These are phyloP conservation scores for Diaporthe sp. DNA, from an alignment of 2,329 filamentous ascomycete species.

Conservation along the genomic window DNA sequence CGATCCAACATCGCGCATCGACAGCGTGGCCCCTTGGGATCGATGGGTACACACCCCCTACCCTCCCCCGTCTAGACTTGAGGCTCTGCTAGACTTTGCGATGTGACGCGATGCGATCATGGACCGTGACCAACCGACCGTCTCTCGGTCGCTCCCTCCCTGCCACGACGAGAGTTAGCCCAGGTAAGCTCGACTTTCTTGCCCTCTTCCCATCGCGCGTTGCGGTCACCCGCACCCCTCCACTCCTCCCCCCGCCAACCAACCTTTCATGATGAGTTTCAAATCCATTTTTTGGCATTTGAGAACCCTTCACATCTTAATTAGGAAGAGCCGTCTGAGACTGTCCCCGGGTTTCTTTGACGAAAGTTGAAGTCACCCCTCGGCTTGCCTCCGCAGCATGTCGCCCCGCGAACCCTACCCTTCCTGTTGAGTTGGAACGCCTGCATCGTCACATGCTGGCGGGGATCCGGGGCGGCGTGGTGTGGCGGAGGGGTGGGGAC, in stretches of 20 bases:
- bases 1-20: constrained; percentile 12
- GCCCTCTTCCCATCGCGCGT: not conserved
- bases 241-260: constrained; percentile 25
- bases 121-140: not conserved
- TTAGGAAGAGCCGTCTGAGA: constrained; percentile 57
- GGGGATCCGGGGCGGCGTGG: constrained; percentile 38
- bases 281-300: constrained; percentile 38
- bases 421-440: constrained; percentile 37
- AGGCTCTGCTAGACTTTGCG: not conserved
- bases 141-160: not conserved
- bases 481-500: constrained; percentile 43
- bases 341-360: constrained; percentile 38
- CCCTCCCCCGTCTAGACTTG: not conserved
- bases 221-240: not conserved
- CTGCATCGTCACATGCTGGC: constrained; percentile 50
- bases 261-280: constrained; percentile 48
- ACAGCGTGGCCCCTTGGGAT: not conserved
- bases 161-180: not conserved
- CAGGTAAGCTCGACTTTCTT: constrained; percentile 21
- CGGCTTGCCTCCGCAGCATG: constrained; percentile 33
- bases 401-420: constrained; percentile 29
- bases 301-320: constrained; percentile 45
- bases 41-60: not conserved
- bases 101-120: not conserved
- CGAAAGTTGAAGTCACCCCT: constrained; percentile 6